Percentiles rank a stretch among this genome's conserved stretches.
Conservation (phyloP, 495 filamentous ascomycete species). For the Aspergillus wentii region DNA sequence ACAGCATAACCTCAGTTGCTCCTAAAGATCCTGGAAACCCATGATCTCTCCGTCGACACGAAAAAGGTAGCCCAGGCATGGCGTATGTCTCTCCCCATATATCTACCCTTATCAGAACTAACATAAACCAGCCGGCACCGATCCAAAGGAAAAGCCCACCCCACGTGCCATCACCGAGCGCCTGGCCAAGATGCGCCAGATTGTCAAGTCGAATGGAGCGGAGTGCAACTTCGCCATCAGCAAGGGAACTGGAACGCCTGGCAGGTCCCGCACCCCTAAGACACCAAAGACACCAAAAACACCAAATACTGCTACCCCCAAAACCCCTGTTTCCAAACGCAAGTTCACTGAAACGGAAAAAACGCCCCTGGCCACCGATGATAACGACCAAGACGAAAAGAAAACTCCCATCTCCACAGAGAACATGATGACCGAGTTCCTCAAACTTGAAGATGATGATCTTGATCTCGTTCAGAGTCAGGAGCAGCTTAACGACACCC, state of each 20-base stretch:
- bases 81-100: constrained; percentile 30
- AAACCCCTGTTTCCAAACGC: constrained; percentile 5
- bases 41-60: constrained; percentile 32
- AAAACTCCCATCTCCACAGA: not conserved
- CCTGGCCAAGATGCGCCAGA: constrained; percentile 35
- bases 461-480: not conserved
- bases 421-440: not conserved
- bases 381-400: not conserved
- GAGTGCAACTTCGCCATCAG: constrained; percentile 14
- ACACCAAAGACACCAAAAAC: constrained; percentile 5
- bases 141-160: constrained; percentile 27
- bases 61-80: constrained; percentile 36
- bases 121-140: constrained; percentile 16
- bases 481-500: not conserved
- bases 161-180: constrained; percentile 46
- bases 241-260: constrained; percentile 4
- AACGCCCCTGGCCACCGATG: not conserved
- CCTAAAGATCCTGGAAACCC: constrained; percentile 42
- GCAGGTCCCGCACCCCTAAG: constrained; percentile 11
- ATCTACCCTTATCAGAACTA: not conserved
- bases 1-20: constrained; percentile 34
- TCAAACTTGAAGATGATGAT: not conserved
- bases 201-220: constrained; percentile 10
- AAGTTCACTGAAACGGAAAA: constrained; percentile 1
- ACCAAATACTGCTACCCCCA: constrained; percentile 1